A percentile compares a stretch with the other conserved stretches of the same genome.
phyloP scores from a whole-genome alignment of 257 asterid species.

The Sherardia arvensis region DNA sequence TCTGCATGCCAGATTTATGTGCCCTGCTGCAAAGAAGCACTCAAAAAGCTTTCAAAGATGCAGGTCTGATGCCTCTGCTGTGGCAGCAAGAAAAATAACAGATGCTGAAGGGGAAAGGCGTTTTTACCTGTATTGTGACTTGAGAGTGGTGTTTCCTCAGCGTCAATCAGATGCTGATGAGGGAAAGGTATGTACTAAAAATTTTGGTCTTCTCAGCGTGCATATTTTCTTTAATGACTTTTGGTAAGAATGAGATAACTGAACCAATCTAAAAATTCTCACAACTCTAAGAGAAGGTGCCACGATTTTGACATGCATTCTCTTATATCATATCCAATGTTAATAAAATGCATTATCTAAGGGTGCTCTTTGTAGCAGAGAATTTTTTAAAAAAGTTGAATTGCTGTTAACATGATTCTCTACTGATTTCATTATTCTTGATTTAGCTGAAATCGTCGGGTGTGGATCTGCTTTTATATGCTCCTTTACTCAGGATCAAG shows the following conservation, averaged over 20 bases:
- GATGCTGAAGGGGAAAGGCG: constrained; percentile 50
- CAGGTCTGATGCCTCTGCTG: constrained; percentile 46
- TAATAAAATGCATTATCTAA: background rate
- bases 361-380: background rate
- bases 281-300: background rate
- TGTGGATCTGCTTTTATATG: background rate
- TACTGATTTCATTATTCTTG: background rate
- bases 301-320: background rate
- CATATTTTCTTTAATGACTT: background rate
- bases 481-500: background rate
- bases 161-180: constrained; percentile 92
- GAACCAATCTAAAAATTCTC: background rate
- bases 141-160: constrained; percentile 93
- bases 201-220: background rate
- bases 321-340: background rate
- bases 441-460: background rate
- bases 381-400: background rate
- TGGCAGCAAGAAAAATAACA: constrained; percentile 28
- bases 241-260: background rate
- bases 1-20: constrained; percentile 69
- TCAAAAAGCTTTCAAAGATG: constrained; percentile 36
- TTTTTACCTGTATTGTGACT: constrained; percentile 72
- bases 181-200: constrained; percentile 69
- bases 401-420: background rate
- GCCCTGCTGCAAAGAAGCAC: constrained; percentile 54